Conservation (phyloP, 768 basidiomycete species). For the Mycena venus region DNA sequence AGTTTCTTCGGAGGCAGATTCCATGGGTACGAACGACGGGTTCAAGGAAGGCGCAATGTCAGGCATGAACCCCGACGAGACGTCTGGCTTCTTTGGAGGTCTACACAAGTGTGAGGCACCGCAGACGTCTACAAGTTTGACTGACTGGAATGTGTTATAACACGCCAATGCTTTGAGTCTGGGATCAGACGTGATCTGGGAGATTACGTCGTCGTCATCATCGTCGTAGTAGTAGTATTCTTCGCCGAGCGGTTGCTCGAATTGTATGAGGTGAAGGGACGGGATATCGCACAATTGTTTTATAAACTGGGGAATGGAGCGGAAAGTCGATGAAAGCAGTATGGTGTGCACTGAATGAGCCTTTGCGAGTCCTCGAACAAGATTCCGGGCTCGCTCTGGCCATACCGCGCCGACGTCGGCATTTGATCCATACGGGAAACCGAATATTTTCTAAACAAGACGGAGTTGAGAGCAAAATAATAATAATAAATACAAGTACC, state of each 20-base stretch:
- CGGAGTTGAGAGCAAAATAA: too few species aligned
- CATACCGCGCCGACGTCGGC: background rate
- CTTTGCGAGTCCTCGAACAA: background rate
- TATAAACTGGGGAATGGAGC: background rate
- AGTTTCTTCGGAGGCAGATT: background rate
- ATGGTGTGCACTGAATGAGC: background rate
- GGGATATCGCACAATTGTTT: background rate
- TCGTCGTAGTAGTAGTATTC: too few species aligned
- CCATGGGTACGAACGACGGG: conserved; percentile 4
- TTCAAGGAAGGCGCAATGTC: conserved; percentile 11
- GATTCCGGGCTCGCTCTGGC: background rate
- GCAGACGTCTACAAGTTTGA: background rate
- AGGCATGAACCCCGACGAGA: background rate
- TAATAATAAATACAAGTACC: too few species aligned
- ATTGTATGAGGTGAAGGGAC: background rate
- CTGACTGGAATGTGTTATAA: too few species aligned
- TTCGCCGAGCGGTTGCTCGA: too few species aligned
- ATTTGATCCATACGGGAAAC: background rate
- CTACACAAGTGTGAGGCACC: background rate
- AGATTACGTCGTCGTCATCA: too few species aligned
- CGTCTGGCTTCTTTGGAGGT: background rate
- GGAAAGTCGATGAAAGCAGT: background rate
- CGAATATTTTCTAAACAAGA: conserved; percentile 1
- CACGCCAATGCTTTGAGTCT: too few species aligned
- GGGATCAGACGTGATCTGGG: too few species aligned